Conservation (phyloP, 768 basidiomycete species). For the Lepiota brunneoincarnata region DNA sequence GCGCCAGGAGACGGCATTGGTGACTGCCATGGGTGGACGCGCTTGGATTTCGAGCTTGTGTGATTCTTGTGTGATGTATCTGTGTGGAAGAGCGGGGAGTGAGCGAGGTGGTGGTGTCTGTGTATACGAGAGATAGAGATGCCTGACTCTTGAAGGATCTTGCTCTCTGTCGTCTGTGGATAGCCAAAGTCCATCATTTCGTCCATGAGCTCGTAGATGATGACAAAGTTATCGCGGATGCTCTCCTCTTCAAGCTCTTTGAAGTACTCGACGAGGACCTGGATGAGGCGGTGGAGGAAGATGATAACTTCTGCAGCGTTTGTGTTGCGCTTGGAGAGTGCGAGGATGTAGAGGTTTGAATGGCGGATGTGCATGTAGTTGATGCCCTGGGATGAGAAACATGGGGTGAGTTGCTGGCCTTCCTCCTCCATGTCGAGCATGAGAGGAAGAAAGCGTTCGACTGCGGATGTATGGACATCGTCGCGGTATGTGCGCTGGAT, state of each 20-base stretch:
- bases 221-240: conserved; percentile 98
- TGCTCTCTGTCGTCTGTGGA: conserved; percentile 98
- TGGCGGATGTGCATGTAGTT: conserved; percentile 99
- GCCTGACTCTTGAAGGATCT: conserved; percentile 96
- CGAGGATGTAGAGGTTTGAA: conserved; percentile 94
- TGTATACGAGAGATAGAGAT: conserved; percentile 21
- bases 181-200: conserved; percentile 99
- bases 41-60: conserved; percentile 94
- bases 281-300: conserved; percentile 90
- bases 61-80: conserved; percentile 96
- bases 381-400: conserved; percentile 91
- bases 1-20: conserved; percentile 98
- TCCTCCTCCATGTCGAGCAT: conserved; percentile 97
- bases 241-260: conserved; percentile 99
- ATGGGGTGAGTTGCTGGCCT: conserved; percentile 92
- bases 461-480: conserved; percentile 85
- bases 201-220: conserved; percentile 97
- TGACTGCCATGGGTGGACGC: conserved; percentile 93
- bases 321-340: conserved; percentile 91
- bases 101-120: conserved; percentile 30
- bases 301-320: conserved; percentile 96
- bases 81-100: conserved; percentile 3
- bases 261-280: conserved; percentile 97
- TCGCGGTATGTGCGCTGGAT: conserved; percentile 97
- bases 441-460: conserved; percentile 92